These are phyloP conservation scores for Trichodelitschia bisporula DNA, from an alignment of 495 filamentous ascomycete species.

Conservation along the genomic window DNA sequence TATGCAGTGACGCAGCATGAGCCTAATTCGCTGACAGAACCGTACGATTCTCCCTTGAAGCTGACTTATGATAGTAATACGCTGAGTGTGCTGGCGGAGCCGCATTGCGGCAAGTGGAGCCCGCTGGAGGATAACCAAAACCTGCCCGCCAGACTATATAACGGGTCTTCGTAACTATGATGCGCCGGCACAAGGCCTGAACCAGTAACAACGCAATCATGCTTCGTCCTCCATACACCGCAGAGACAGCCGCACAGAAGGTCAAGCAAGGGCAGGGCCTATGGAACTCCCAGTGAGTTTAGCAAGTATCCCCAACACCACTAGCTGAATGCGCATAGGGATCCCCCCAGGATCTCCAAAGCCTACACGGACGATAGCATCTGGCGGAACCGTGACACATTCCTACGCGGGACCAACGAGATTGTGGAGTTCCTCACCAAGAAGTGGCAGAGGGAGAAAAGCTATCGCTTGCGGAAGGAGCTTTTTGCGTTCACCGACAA, in stretches of 20 bases:
- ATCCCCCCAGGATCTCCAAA: slow-evolving; percentile 35
- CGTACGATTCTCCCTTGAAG: background rate
- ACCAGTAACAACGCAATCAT: slow-evolving; percentile 19
- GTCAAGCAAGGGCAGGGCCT: slow-evolving; percentile 69
- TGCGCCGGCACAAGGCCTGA: too few relatives aligned
- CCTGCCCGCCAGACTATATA: too few relatives aligned
- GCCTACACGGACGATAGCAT: slow-evolving; percentile 57
- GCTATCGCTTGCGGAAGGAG: slow-evolving; percentile 65
- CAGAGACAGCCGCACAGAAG: slow-evolving; percentile 44
- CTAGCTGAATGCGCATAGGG: slow-evolving; percentile 17
- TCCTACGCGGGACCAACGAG: slow-evolving; percentile 39
- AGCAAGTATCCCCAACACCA: background rate
- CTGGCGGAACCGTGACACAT: slow-evolving; percentile 60
- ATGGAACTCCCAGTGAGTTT: slow-evolving; percentile 54
- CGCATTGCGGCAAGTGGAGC: too few relatives aligned
- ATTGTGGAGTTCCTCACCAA: slow-evolving; percentile 48
- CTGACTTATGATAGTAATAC: background rate
- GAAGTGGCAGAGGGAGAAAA: slow-evolving; percentile 56
- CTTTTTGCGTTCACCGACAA: slow-evolving; percentile 53
- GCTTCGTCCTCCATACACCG: slow-evolving; percentile 56
- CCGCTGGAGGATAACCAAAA: too few relatives aligned
- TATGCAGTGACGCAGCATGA: too few relatives aligned
- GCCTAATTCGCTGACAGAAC: slow-evolving; percentile 3
- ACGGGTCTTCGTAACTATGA: too few relatives aligned
- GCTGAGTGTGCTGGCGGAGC: too few relatives aligned